Base-by-base conservation (phyloP, 2,329 filamentous ascomycete genomes). In the Botrytis fragariae region DNA sequence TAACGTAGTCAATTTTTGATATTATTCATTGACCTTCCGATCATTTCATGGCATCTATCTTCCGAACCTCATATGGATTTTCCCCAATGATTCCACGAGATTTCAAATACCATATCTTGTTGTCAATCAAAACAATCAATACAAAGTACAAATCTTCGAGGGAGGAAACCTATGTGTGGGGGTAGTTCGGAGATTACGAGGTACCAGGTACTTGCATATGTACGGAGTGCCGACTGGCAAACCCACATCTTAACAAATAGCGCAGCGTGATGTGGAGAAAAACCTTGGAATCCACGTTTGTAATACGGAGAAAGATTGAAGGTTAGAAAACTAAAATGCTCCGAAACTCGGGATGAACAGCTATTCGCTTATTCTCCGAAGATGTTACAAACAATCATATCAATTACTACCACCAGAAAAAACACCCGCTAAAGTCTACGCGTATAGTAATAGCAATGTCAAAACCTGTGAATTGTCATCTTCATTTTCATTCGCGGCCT, bases 401-500 rank as follows among this genome's bases (percentile, higher is more conserved):
- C 51, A 54, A 29, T 29, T 29, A 39, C 22, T 51, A 39, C n/a
- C 25, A 1, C 25, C 37, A 18, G 14, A 57, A 9, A 22, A 4
- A 45, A 45, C 2, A 22, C 2, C 32, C 25, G 12, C 12, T 54
- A 16, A 16, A 54, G 12, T 16, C 25, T 57, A 29, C 51, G n/a
- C n/a, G 14, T 32, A 8, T 39, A 16, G 7, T 61, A 37, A n/a
- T 39, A 39, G 16, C 3, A 39, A 39, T 18, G 35, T 6, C 12
- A 29, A 39, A 7, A 18, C 4, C 14, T 22, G 29, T n/a, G 18
- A 20, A 12, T 25, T 25, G 6, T n/a, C 8, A 42, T 57, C 35
- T 20, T 39, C 1, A 22, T 25, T 68, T 68, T 68, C 16, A 57
- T 68, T 68, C 48, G 48, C 18, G 64, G 48, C 48, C 8, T 68